Evolutionary conservation across 2,329 filamentous ascomycete genomes (phyloP).

Genomic region (Talaromyces sp.): DNA sequence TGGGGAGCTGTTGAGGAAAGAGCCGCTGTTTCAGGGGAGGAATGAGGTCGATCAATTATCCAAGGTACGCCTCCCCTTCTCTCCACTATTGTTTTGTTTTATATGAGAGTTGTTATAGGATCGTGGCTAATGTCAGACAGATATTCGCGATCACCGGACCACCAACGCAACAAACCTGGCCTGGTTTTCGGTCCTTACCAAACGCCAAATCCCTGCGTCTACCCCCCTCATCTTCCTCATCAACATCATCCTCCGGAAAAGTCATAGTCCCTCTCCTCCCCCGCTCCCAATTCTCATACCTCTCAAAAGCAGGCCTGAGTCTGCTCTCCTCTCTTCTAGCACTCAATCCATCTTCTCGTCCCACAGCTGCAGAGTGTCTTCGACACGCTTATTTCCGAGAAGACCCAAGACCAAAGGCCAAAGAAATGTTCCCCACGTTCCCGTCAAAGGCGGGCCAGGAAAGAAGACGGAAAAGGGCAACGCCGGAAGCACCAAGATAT

Average conservation of each 20-base stretch:
- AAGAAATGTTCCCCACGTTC: conserved; percentile 94
- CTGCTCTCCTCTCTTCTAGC: conserved; percentile 69
- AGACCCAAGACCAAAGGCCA: conserved; percentile 83
- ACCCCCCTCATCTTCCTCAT: conserved; percentile 39
- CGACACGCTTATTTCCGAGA: conserved; percentile 81
- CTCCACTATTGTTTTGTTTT: neutral
- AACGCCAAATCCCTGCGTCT: conserved; percentile 78
- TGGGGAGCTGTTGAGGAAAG: conserved; percentile 78
- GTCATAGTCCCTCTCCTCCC: conserved; percentile 51
- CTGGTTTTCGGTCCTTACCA: conserved; percentile 77
- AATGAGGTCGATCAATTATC: conserved; percentile 90
- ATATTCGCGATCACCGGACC: conserved; percentile 89
- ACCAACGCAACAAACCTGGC: conserved; percentile 79
- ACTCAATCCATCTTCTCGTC: conserved; percentile 69
- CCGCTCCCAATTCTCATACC: conserved; percentile 72
- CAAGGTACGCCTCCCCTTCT: conserved; percentile 43
- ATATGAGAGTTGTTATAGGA: too few relatives aligned
- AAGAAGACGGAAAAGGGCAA: conserved; percentile 66
- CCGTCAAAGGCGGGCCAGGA: conserved; percentile 93
- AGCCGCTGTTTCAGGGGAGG: conserved; percentile 78
- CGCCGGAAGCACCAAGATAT: conserved; percentile 77
- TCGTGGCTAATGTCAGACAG: neutral
- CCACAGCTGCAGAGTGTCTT: conserved; percentile 69
- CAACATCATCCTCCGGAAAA: conserved; percentile 30
- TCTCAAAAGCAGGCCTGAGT: conserved; percentile 69